Base-by-base conservation (phyloP, 352 stramenopile genomes). In the Globisporangium cederbergense region DNA sequence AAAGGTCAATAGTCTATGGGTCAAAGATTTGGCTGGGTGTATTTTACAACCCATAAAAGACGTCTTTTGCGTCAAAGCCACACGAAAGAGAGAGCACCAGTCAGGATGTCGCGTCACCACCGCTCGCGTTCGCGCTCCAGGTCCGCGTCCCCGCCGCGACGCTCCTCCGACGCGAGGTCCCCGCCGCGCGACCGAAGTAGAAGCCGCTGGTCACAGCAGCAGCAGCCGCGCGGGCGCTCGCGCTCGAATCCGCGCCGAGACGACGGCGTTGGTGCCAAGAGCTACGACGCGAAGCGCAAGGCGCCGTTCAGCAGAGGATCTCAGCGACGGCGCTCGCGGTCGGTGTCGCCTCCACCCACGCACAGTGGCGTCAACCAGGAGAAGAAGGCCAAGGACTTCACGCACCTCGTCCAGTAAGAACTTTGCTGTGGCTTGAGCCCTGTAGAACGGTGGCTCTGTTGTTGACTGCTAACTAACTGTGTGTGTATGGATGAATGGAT, bases 381-480 rank as follows among this genome's bases (percentile, higher is more conserved):
- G 38, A 83, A 83, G 59, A 86, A 86, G 68, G 68, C 79, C 10
- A 73, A 74, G 60, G 74, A 86, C 63, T 86, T 83, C 34, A 68
- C 77, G 42, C 70, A 83, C 56, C 62, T 86, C n/a, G 71, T 90
- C 38, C 67, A 87, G 77, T 88, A 55, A 60, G 75, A 71, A 28
- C 25, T 28, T 28, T 28, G 25, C 25, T 28, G 1, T 28, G 25
- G 25, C 25, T 28, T 28, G 25, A 28, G 3, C 8, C 10, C 30
- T 51, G 32, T 4, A n/a, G 28, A 52, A 2, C 14, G 40, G 30
- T 25, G 43, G 52, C n/a, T 34, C 16, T 4, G 22, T 20, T 51
- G 22, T 13, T 45, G 11, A 59, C 50, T 58, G 28, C 11, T 3
- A 14, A 49, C 63, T 43, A 7, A 28, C 25, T 34, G 7, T 47